These are phyloP conservation scores for Teunomyces gatunensis DNA, from an alignment of 805 yeast species.

Conservation along the genomic window DNA sequence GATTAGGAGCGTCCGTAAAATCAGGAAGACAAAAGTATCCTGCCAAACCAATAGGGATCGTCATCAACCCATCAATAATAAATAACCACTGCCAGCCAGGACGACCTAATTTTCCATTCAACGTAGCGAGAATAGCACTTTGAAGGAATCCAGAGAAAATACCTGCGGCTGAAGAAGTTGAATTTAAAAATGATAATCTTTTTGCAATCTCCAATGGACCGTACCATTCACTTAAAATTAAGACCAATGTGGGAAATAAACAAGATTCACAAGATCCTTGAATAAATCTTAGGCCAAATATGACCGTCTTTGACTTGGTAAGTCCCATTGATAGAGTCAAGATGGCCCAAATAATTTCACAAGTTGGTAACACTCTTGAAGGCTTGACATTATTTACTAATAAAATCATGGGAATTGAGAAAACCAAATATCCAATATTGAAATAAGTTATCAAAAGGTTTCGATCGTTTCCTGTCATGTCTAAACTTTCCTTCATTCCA, in stretches of 20 bases:
- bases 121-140: constrained; percentile 18
- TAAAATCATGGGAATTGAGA: constrained; percentile 10
- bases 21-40: constrained; percentile 50
- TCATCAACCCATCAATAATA: constrained; percentile 32
- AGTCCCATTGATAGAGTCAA: constrained; percentile 33
- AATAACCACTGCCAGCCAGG: constrained; percentile 49
- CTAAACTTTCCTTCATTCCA: constrained; percentile 16
- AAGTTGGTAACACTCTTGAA: constrained; percentile 28
- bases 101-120: constrained; percentile 37
- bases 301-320: constrained; percentile 16
- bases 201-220: constrained; percentile 16
- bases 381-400: constrained; percentile 23
- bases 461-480: constrained; percentile 16
- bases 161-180: constrained; percentile 6
- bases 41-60: constrained; percentile 33
- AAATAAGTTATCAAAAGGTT: constrained; percentile 9
- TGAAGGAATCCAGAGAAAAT: constrained; percentile 19
- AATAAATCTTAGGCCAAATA: constrained; percentile 17
- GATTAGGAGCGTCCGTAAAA: constrained; percentile 15
- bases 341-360: constrained; percentile 36
- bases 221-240: constrained; percentile 21
- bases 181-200: constrained; percentile 1
- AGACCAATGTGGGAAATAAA: constrained; percentile 15
- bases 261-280: constrained; percentile 25
- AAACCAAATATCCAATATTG: constrained; percentile 11